phyloP scores from a whole-genome alignment of 164 flowering plant species.

The Chimonanthus praecox region DNA sequence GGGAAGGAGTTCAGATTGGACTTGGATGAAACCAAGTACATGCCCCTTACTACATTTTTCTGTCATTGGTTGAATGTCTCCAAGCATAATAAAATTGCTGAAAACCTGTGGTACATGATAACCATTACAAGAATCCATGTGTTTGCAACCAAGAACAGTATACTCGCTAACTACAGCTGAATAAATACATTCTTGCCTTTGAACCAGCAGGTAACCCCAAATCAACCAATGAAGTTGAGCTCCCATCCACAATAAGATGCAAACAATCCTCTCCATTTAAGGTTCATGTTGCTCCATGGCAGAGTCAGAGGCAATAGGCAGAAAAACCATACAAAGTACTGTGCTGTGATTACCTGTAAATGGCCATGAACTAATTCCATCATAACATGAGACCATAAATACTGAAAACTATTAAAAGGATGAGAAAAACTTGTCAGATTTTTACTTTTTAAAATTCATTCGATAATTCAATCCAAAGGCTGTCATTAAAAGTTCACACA shows the following conservation, averaged over 20 bases:
- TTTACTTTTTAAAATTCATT: too few relatives aligned
- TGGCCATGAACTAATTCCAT: not conserved
- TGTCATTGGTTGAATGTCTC: slow-evolving; percentile 11
- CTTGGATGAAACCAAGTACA: not conserved
- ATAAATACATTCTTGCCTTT: slow-evolving; percentile 77
- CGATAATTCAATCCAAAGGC: too few relatives aligned
- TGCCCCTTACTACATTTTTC: slow-evolving; percentile 22
- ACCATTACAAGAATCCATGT: slow-evolving; percentile 49
- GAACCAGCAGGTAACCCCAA: slow-evolving; percentile 90
- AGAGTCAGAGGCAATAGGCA: slow-evolving; percentile 75
- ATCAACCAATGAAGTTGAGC: slow-evolving; percentile 88
- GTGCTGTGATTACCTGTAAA: slow-evolving; percentile 88
- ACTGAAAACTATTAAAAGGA: not conserved
- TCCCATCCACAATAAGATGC: slow-evolving; percentile 64
- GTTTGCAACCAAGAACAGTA: slow-evolving; percentile 78
- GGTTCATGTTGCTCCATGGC: slow-evolving; percentile 82
- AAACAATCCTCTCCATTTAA: slow-evolving; percentile 65
- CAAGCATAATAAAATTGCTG: slow-evolving; percentile 37
- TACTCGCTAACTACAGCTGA: slow-evolving; percentile 75
- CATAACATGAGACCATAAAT: not conserved
- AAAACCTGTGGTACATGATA: slow-evolving; percentile 45
- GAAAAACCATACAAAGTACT: slow-evolving; percentile 96
- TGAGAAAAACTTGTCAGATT: too few relatives aligned
- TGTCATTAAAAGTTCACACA: too few relatives aligned
- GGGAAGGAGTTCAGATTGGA: not conserved